These are phyloP conservation scores for Stenocarpella maydis DNA, from an alignment of 2,329 filamentous ascomycete genomes.

Conservation along the genomic window DNA sequence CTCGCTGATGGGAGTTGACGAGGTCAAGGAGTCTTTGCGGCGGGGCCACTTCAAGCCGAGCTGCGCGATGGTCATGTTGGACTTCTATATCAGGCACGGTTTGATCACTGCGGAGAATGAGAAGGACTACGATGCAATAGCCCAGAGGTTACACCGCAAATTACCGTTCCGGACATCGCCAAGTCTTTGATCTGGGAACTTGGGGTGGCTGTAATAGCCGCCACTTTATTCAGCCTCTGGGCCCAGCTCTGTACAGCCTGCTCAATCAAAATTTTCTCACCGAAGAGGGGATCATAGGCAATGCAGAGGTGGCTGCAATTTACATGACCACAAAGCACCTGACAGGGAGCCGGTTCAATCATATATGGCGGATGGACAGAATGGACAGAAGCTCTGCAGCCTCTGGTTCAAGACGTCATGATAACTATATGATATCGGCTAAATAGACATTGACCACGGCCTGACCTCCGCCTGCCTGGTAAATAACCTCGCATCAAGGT, in stretches of 20 bases:
- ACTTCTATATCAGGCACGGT: constrained; percentile 83
- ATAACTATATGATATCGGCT: neutral
- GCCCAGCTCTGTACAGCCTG: neutral
- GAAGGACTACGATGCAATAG: constrained; percentile 59
- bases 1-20: constrained; percentile 66
- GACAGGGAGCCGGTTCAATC: rapidly evolving
- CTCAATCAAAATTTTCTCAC: neutral
- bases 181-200: neutral
- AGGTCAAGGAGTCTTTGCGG: constrained; percentile 68
- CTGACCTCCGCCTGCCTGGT: neutral
- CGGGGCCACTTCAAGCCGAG: constrained; percentile 85
- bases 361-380: neutral
- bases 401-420: neutral
- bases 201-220: neutral
- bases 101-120: constrained; percentile 77
- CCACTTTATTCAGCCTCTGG: neutral
- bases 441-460: neutral
- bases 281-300: neutral
- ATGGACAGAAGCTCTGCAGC: neutral
- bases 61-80: constrained; percentile 77
- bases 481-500: neutral
- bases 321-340: too few species aligned
- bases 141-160: constrained; percentile 14
- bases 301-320: neutral
- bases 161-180: constrained; percentile 8